phyloP scores from a whole-genome alignment of 2,329 filamentous ascomycete species.

The Trichoderma sp. region DNA sequence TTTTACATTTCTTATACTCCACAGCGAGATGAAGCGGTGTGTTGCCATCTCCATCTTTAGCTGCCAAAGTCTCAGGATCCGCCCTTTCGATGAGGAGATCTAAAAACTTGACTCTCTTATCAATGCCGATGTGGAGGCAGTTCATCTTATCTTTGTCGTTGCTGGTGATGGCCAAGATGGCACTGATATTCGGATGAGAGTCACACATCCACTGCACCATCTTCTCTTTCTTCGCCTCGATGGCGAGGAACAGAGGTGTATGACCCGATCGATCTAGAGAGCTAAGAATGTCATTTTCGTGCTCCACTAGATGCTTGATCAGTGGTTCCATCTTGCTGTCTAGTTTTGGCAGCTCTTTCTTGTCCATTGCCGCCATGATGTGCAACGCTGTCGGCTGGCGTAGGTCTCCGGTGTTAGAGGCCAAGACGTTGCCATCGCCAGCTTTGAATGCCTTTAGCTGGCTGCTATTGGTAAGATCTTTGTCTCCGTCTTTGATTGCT shows the following conservation, averaged over 20 bases:
- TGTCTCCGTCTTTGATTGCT: constrained; percentile 18
- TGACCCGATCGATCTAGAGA: constrained; percentile 20
- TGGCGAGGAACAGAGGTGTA: constrained; percentile 22
- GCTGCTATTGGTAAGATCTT: constrained; percentile 21
- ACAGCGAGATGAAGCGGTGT: constrained; percentile 32
- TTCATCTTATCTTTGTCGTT: constrained; percentile 23
- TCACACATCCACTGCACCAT: constrained; percentile 28
- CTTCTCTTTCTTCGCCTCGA: constrained; percentile 26
- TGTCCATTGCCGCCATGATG: constrained; percentile 28
- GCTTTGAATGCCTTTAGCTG: constrained; percentile 21
- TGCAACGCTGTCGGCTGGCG: constrained; percentile 28
- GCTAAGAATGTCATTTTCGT: constrained; percentile 15
- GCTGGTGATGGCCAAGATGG: constrained; percentile 24
- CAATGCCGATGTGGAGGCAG: constrained; percentile 24
- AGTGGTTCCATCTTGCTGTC: constrained; percentile 29
- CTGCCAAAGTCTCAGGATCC: constrained; percentile 23
- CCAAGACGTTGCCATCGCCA: constrained; percentile 23
- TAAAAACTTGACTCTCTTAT: constrained; percentile 30
- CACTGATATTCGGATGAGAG: constrained; percentile 12
- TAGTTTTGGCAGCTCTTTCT: constrained; percentile 27
- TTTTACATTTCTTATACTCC: constrained; percentile 29
- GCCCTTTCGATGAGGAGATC: constrained; percentile 27
- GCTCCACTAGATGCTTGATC: constrained; percentile 21
- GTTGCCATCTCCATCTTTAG: constrained; percentile 26
- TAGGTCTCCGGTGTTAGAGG: constrained; percentile 24